A percentile compares a stretch with the other conserved stretches of the same genome.
These are phyloP conservation scores for Coemansia sp. DNA, from an alignment of 192 early-diverging fungal genomes.

Conservation along the genomic window DNA sequence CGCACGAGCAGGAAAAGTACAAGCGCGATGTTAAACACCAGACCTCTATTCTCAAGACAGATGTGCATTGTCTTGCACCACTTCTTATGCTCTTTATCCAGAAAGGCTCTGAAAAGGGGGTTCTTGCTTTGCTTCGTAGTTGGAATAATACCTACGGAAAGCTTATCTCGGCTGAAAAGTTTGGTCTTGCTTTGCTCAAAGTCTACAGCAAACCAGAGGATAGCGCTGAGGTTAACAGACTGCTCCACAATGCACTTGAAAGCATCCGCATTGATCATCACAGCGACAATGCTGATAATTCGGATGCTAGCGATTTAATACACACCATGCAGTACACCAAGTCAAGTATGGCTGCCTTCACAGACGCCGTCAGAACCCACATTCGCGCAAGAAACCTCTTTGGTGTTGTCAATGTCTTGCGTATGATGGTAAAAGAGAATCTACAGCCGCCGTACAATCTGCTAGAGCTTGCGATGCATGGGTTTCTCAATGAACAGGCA, in stretches of 20 bases:
- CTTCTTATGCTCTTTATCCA: conserved; percentile 45
- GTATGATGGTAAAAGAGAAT: conserved; percentile 20
- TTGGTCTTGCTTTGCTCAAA: conserved; percentile 38
- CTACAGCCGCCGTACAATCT: conserved; percentile 25
- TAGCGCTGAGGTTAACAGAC: conserved; percentile 4
- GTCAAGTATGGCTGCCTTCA: conserved; percentile 7
- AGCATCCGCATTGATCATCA: conserved; percentile 1
- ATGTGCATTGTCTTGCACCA: conserved; percentile 47
- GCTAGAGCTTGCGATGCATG: conserved; percentile 35
- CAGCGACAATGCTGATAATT: neutral
- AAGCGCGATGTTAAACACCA: conserved; percentile 15
- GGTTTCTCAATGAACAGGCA: conserved; percentile 43
- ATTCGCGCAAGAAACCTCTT: conserved; percentile 31
- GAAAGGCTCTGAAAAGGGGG: conserved; percentile 25
- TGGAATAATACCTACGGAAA: conserved; percentile 38
- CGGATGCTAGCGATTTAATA: neutral
- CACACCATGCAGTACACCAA: neutral
- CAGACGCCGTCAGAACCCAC: conserved; percentile 30
- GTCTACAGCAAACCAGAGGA: conserved; percentile 42
- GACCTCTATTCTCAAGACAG: conserved; percentile 23
- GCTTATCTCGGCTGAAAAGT: conserved; percentile 38
- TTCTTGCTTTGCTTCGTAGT: conserved; percentile 37
- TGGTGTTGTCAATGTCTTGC: conserved; percentile 31
- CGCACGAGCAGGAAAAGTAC: conserved; percentile 11
- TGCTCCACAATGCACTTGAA: conserved; percentile 14